phyloP scores from a whole-genome alignment of 2,329 filamentous ascomycete species.

The Phaeoacremonium minimum region DNA sequence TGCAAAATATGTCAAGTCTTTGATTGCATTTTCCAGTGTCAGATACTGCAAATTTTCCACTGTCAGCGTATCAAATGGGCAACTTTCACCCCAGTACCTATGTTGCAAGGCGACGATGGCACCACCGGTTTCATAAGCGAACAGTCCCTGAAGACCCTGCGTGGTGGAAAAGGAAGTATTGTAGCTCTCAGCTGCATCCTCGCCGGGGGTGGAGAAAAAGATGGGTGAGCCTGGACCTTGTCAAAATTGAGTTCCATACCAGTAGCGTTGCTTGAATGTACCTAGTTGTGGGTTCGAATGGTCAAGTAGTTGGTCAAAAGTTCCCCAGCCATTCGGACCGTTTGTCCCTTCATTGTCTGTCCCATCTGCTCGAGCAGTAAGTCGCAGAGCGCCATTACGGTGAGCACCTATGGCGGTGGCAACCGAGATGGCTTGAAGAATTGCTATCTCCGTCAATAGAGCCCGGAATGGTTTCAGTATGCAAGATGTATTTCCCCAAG shows the following conservation, averaged over 20 bases:
- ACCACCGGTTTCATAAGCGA: constrained; percentile 39
- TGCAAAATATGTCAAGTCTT: constrained; percentile 48
- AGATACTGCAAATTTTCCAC: constrained; percentile 44
- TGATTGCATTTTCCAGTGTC: constrained; percentile 47
- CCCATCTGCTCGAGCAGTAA: too few species aligned
- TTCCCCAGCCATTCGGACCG: not conserved
- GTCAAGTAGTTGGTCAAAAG: constrained; percentile 15
- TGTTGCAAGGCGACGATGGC: constrained; percentile 50
- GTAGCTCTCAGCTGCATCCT: constrained; percentile 1
- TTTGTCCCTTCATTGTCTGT: too few species aligned
- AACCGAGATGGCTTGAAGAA: too few species aligned
- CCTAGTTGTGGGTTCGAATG: constrained; percentile 12
- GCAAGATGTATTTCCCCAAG: too few species aligned
- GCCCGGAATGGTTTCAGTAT: too few species aligned
- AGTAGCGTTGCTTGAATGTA: constrained; percentile 16
- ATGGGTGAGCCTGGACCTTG: constrained; percentile 14
- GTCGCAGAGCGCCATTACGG: too few species aligned
- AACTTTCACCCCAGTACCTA: constrained; percentile 44
- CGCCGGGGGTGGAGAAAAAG: not conserved
- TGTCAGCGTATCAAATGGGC: constrained; percentile 39
- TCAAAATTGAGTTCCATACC: constrained; percentile 14
- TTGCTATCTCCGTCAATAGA: too few species aligned
- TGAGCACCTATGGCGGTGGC: too few species aligned
- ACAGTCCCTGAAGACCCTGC: constrained; percentile 23
- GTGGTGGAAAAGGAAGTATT: constrained; percentile 17